Conservation (phyloP, 306 rosid genomes). For the Echinosophora koreensis region DNA sequence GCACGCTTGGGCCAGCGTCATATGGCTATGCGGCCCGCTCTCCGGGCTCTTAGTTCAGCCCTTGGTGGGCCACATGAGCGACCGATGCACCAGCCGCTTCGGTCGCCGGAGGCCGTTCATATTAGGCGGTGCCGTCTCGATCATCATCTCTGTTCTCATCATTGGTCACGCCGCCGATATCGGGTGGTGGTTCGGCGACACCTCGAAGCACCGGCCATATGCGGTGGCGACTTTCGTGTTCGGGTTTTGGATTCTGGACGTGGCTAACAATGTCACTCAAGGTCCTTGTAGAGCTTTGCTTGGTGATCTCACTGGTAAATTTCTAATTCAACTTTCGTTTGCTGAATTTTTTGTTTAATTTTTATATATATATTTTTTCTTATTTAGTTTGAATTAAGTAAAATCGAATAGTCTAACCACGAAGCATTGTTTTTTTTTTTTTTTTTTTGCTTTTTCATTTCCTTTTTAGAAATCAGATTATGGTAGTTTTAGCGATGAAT, state of each 20-base stretch:
- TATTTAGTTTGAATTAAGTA: too few species aligned
- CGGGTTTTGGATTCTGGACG: conserved; percentile 90
- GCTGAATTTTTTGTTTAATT: too few species aligned
- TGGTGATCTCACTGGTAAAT: conserved; percentile 86
- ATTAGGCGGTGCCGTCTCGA: conserved; percentile 62
- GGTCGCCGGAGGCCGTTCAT: conserved; percentile 96
- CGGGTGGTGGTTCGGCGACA: conserved; percentile 81
- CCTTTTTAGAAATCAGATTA: not conserved
- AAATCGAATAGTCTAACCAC: not conserved
- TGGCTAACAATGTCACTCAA: conserved; percentile 82
- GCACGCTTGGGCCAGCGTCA: conserved; percentile 91
- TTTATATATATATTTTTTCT: too few species aligned
- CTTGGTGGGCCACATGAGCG: conserved; percentile 83
- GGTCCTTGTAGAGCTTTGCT: conserved; percentile 93
- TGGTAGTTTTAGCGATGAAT: not conserved
- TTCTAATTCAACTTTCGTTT: conserved; percentile 18
- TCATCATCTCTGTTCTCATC: conserved; percentile 62
- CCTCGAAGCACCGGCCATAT: conserved; percentile 53
- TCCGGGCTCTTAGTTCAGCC: conserved; percentile 92
- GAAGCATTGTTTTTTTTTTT: not conserved
- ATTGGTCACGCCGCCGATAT: conserved; percentile 88
- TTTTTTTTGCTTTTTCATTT: not conserved
- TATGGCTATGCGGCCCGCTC: conserved; percentile 93
- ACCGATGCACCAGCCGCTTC: conserved; percentile 76
- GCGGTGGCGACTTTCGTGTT: conserved; percentile 74